A percentile compares a stretch with the other conserved stretches of the same genome.
Evolutionary conservation across 108 stramenopile species (phyloP).

Genomic region (Schizochytrium sp.): DNA sequence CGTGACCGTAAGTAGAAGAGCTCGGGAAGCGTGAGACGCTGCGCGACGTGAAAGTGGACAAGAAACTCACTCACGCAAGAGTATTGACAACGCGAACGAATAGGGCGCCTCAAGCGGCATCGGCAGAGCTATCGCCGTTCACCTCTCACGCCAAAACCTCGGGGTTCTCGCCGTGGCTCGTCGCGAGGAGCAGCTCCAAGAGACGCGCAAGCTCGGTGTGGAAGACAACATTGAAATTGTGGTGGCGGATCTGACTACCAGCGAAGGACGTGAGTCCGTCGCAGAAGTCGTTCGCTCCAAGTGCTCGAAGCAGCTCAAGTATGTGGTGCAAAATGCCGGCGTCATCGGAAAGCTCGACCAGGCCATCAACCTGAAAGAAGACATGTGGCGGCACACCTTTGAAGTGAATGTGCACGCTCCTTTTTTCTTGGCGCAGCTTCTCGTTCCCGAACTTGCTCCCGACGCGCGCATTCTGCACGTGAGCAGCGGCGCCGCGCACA

Average conservation of each 20-base stretch:
- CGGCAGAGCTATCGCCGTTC: background rate
- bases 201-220: background rate
- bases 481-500: constrained; percentile 41
- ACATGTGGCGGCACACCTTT: constrained; percentile 34
- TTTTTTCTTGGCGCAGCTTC: constrained; percentile 49
- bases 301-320: constrained; percentile 24
- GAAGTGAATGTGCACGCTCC: constrained; percentile 49
- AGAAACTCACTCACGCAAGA: no score
- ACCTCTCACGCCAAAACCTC: background rate
- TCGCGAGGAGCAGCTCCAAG: background rate
- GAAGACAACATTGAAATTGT: background rate
- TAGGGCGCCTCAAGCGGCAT: constrained; percentile 8
- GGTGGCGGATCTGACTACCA: background rate
- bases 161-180: background rate
- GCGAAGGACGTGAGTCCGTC: background rate
- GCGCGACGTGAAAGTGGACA: no score
- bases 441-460: constrained; percentile 46
- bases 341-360: constrained; percentile 52
- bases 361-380: constrained; percentile 30
- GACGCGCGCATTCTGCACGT: constrained; percentile 49
- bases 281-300: background rate
- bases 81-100: background rate
- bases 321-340: constrained; percentile 59
- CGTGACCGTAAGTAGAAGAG: no score
- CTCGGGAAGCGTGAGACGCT: no score